Base-by-base conservation (phyloP, 768 basidiomycete species). In the Pulveroboletus ravenelii region DNA sequence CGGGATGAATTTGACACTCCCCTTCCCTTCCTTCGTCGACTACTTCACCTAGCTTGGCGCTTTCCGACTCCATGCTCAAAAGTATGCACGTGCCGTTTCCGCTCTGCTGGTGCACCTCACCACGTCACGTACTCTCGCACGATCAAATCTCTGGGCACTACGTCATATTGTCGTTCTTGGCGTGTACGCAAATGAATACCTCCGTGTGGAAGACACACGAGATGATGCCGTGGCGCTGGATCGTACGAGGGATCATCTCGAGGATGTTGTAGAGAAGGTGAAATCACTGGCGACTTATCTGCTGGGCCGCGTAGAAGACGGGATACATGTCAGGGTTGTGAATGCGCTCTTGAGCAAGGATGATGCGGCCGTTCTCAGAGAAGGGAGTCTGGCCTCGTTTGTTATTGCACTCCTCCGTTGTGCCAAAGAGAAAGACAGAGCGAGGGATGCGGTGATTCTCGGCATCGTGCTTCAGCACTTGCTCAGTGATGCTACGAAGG, bases 111-210 rank as follows among this genome's bases (percentile, higher is more conserved):
- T 77, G 1, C 63, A 80, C 25, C 71, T 90, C 50, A 57, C 71
- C 5, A 70, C 77, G 6, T 80, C 90, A 56, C 81, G 89, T 34
- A 71, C 78, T n/a, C 54, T 77, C 1, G 81, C 85, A 4, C 78
- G 74, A 44, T 68, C 70, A 14, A 78, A 87, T 45, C 57, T 81
- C 0, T 87, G 86, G 84, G 76, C 79, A 0, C 63, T 97, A 5
- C 78, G 80, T 9, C 87, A 92, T 62, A 71, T 92, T 47, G 67
- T 89, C 9, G 75, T 79, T 0, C 72, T 92, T 20, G 72, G 74
- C 1, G 62, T 83, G 6, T 84, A 84, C 51, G 82, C 83, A 1
- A 71, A 78, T 30, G 89, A 93, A 61, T 70, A 77, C 17, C 65
- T 80, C 23, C 72, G 76, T 25, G 69, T 86, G 1, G 81, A 80